These are phyloP conservation scores for Yamadazyma epiphylla DNA, from an alignment of 1,139 yeast species.

Conservation along the genomic window DNA sequence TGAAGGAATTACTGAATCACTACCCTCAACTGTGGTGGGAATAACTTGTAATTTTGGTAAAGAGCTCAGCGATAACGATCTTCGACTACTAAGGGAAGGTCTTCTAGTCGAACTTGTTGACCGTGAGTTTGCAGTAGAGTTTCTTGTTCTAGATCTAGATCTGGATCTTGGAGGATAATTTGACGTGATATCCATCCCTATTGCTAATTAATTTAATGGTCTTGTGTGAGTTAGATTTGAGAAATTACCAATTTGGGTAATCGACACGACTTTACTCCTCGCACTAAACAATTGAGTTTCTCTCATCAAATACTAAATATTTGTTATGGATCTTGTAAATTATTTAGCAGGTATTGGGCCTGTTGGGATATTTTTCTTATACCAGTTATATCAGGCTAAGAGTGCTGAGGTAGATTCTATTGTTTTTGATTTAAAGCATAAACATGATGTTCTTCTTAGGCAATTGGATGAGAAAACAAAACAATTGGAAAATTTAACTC, in stretches of 20 bases:
- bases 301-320: too few species aligned
- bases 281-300: too few species aligned
- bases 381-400: slow-evolving; percentile 23
- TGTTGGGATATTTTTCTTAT: slow-evolving; percentile 20
- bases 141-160: slow-evolving; percentile 34
- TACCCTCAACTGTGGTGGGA: slow-evolving; percentile 26
- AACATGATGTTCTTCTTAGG: slow-evolving; percentile 8
- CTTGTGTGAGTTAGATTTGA: too few species aligned
- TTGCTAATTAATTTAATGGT: too few species aligned
- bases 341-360: slow-evolving; percentile 23
- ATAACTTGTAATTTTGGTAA: slow-evolving; percentile 21
- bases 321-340: slow-evolving; percentile 1
- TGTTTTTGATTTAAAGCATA: slow-evolving; percentile 5
- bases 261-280: too few species aligned
- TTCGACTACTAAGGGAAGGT: slow-evolving; percentile 27
- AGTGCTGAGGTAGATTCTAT: slow-evolving; percentile 17
- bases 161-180: slow-evolving; percentile 12
- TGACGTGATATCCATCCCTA: slow-evolving; percentile 26
- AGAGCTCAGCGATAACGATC: slow-evolving; percentile 31
- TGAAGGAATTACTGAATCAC: slow-evolving; percentile 29
- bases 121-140: slow-evolving; percentile 31
- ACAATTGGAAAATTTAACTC: slow-evolving; percentile 4
- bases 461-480: slow-evolving; percentile 6
- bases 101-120: slow-evolving; percentile 35
- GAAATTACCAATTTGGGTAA: too few species aligned